Base-by-base conservation (phyloP, 1,284 basidiomycete species). In the Austroboletus rostrupii region DNA sequence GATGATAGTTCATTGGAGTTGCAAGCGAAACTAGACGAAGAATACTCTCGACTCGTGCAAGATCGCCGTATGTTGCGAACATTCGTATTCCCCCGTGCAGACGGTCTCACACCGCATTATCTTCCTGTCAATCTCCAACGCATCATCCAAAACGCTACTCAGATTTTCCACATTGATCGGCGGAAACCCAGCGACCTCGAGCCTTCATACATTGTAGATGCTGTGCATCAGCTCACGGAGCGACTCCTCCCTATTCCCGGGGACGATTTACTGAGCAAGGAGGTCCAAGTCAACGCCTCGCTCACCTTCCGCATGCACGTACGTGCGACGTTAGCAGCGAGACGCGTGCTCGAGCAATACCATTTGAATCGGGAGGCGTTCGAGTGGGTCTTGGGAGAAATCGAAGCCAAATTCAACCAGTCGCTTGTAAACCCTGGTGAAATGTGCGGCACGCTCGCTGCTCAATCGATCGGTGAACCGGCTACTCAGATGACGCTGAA, bases 401-500 rank as follows among this genome's bases (percentile, higher is more conserved):
- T 99, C 45, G 94, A 99, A 69, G 79, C 90, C 32, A 92, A 94
- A 68, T 97, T 97, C 77, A 95, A 96, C 65, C 85, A 86, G 61
- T 91, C 95, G 2, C 66, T 97, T 3, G 93, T 82, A 21, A 90
- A 96, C 64, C 92, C 97, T 0, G 95, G 96, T 45, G 97, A 99
- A 72, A 99, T 99, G 97, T 99, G 97, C 60, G 97, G 97, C 43
- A 98, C 94, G 0, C 81, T 99, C 14, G 90, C 97, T 33, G 97
- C 97, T 0, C 97, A 99, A 72, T 97, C 94, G 5, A 99, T 99
- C 57, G 97, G 97, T 71, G 97, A 99, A 77, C 97, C 97, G 0
- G 97, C 97, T 3, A 99, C 97, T 2, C 95, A 98, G 73, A 97
- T 97, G 95, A 97, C 94, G 12, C 71, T 97, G 51, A 91, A 97